Evolutionary conservation across 345 rosid genomes (phyloP).

Genomic region (Cochlearia excelsa): DNA sequence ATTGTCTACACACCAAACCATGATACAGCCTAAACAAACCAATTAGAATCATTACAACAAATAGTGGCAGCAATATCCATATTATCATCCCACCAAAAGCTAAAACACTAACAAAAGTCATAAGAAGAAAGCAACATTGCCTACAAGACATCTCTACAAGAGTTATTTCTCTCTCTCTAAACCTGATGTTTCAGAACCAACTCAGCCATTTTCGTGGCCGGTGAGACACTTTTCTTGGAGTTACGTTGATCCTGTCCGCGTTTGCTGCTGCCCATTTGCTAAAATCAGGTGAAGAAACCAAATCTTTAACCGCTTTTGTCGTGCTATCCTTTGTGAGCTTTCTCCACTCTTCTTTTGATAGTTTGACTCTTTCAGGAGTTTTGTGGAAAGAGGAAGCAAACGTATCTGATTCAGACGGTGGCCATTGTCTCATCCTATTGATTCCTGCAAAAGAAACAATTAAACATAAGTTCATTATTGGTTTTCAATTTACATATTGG

Average conservation of each 20-base stretch:
- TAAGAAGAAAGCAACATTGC: slow-evolving; percentile 21
- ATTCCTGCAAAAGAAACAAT: slow-evolving; percentile 40
- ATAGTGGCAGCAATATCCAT: slow-evolving; percentile 13
- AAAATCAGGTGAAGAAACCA: slow-evolving; percentile 78
- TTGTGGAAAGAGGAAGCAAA: slow-evolving; percentile 64
- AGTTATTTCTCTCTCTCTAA: slow-evolving; percentile 5
- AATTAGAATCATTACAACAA: slow-evolving; percentile 28
- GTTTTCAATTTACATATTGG: slow-evolving; percentile 15
- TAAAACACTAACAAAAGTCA: slow-evolving; percentile 26
- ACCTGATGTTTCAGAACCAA: slow-evolving; percentile 38
- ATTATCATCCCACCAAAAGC: slow-evolving; percentile 5
- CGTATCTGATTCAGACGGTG: slow-evolving; percentile 43
- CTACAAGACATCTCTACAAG: slow-evolving; percentile 8
- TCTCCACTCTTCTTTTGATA: slow-evolving; percentile 59
- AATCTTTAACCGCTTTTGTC: slow-evolving; percentile 61
- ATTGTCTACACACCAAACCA: slow-evolving; percentile 26
- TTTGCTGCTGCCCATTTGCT: slow-evolving; percentile 71
- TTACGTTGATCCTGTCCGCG: slow-evolving; percentile 72
- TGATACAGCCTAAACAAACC: slow-evolving; percentile 17
- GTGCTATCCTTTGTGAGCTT: slow-evolving; percentile 58
- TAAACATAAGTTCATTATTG: slow-evolving; percentile 3
- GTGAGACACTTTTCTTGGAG: slow-evolving; percentile 42
- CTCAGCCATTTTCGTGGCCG: slow-evolving; percentile 48
- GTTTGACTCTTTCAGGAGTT: slow-evolving; percentile 63
- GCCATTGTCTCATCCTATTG: slow-evolving; percentile 30